A percentile compares a stretch with the other conserved stretches of the same genome.
phyloP scores from a whole-genome alignment of 768 basidiomycete genomes.

The Nidularia pulvinata region DNA sequence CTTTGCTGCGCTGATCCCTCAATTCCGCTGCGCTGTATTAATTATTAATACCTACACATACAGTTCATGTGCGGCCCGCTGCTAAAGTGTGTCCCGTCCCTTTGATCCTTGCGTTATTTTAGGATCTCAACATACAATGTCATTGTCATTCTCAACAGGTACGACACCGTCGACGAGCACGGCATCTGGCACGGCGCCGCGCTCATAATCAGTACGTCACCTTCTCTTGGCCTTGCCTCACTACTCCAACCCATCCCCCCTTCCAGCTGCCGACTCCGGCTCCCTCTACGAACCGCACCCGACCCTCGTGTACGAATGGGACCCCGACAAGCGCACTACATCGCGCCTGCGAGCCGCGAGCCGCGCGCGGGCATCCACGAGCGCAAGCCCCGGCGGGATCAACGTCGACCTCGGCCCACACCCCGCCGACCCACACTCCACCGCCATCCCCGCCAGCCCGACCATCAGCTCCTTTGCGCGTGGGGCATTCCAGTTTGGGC shows the following conservation, averaged over 20 bases:
- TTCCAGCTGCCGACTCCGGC: slow-evolving; percentile 71
- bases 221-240: not conserved
- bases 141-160: too few species aligned
- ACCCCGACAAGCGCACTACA: slow-evolving; percentile 40
- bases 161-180: slow-evolving; percentile 81
- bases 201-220: slow-evolving; percentile 79
- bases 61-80: slow-evolving; percentile 92
- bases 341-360: slow-evolving; percentile 1
- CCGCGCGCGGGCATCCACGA: slow-evolving; percentile 4
- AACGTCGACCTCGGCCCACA: slow-evolving; percentile 69
- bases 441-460: slow-evolving; percentile 26
- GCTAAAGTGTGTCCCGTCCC: slow-evolving; percentile 37
- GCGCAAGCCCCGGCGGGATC: slow-evolving; percentile 11
- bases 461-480: slow-evolving; percentile 7
- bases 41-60: too few species aligned
- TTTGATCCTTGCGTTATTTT: not conserved
- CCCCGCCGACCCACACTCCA: slow-evolving; percentile 72
- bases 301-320: slow-evolving; percentile 70
- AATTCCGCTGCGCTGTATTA: too few species aligned
- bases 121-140: too few species aligned
- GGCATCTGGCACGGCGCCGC: slow-evolving; percentile 89
- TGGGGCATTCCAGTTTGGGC: not conserved
- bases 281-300: slow-evolving; percentile 80
- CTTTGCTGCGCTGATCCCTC: not conserved
- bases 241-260: not conserved